Evolutionary conservation across 306 rosid species (phyloP), one percentile per base, ranked within the genome.

Genomic region (Cucurbita pepo): DNA sequence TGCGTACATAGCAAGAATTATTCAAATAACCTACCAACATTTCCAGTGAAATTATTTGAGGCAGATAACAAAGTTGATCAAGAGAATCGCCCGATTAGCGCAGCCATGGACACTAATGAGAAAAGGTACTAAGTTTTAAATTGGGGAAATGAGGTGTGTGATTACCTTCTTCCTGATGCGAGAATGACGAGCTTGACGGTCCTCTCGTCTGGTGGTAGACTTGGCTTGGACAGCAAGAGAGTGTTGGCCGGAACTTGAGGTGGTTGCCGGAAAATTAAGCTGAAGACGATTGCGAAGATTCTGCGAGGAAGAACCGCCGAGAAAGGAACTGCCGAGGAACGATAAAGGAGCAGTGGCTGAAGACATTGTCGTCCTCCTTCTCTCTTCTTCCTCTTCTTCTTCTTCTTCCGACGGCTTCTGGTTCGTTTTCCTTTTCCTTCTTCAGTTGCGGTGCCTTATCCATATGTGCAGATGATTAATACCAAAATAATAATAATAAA

Each of bases 141-240:
- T 30, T 34, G 5, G 19, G 22, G 37, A 60, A 60, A 13, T 60
- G 21, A 12, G 3, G 67, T 6, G 0, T 4, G 30, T 1, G 12
- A 78, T 51, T 47, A 83, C 86, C 86, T 83, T 83, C 81, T 83
- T 83, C 75, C 86, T 56, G 71, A 79, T 77, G 30, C 95, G 91
- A 55, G 40, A 12, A 77, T 86, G 95, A 60, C 91, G 95, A 1
- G 95, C 95, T n/a, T 79, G 72, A 12, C 95, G 75, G 77, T 88
- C 84, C 50, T 86, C 85, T 14, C 83, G 77, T 70, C 88, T 72
- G 76, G 90, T 81, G 3, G 38, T 53, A 73, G 81, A 9, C n/a
- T 79, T 76, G 76, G 87, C 87, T 79, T 84, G 77, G 50, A 86
- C 77, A 16, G 73, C 83, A 18, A 86, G 80, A 58, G 85, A 78